These are phyloP conservation scores for Flaveria ramosissima DNA, from an alignment of 129 eudicot species.

Conservation along the genomic window DNA sequence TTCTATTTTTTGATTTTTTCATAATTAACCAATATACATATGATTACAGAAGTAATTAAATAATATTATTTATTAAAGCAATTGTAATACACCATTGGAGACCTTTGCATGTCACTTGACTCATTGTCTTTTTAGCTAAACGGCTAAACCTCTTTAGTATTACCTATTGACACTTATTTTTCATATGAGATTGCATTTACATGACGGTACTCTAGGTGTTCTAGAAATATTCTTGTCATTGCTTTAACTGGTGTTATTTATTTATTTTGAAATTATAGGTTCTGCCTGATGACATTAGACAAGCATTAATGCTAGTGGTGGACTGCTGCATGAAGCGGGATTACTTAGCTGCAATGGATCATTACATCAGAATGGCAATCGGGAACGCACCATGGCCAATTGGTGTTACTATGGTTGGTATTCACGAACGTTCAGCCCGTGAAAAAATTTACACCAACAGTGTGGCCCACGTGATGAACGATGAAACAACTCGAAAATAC, in stretches of 20 bases:
- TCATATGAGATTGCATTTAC: not conserved
- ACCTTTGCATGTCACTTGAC: not conserved
- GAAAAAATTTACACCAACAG: conserved; percentile 98
- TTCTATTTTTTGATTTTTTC: not conserved
- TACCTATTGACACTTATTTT: not conserved
- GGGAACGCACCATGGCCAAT: conserved; percentile 99
- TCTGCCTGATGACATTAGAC: conserved; percentile 85
- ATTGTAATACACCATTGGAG: not conserved
- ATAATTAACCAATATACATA: not conserved
- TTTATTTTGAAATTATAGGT: conserved; percentile 33
- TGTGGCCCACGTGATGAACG: conserved; percentile 98
- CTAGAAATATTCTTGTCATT: not conserved
- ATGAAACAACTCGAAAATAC: conserved; percentile 94
- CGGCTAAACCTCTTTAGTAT: too few species aligned
- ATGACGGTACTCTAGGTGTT: not conserved
- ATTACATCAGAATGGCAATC: conserved; percentile 88
- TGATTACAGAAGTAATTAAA: not conserved
- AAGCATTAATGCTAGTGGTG: conserved; percentile 72
- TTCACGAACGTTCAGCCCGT: conserved; percentile 99
- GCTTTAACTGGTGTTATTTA: not conserved
- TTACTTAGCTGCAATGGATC: conserved; percentile 92
- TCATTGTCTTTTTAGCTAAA: not conserved
- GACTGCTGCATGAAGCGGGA: conserved; percentile 82
- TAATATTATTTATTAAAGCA: not conserved
- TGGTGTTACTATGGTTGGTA: conserved; percentile 99